These are phyloP conservation scores for Wickerhamiella hasegawae DNA, from an alignment of 805 yeast genomes.

Conservation along the genomic window DNA sequence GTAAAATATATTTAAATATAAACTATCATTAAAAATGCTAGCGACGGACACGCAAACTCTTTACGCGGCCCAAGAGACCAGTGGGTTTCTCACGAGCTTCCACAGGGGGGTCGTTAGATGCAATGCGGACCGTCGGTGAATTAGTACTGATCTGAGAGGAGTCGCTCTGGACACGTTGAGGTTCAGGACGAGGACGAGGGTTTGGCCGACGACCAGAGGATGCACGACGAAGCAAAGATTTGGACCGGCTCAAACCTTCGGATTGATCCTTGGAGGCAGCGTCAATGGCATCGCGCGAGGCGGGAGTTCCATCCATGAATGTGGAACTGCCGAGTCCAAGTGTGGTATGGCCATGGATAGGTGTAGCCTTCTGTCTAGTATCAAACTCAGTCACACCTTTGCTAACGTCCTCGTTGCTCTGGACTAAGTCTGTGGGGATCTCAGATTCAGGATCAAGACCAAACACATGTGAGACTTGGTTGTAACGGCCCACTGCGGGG, in stretches of 20 bases:
- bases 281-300: constrained; percentile 33
- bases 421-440: no score
- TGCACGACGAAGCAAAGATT: neutral
- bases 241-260: neutral
- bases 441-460: constrained; percentile 32
- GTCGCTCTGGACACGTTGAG: neutral
- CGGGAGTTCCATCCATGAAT: constrained; percentile 93
- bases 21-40: neutral
- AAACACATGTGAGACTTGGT: constrained; percentile 54
- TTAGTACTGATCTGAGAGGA: no score
- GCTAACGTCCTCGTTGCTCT: constrained; percentile 6
- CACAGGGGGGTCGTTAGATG: no score
- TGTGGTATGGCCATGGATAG: constrained; percentile 75
- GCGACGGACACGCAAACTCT: constrained; percentile 56
- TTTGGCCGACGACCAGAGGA: neutral
- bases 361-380: constrained; percentile 46
- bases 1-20: neutral
- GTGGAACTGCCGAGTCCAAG: constrained; percentile 86
- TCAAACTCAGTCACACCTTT: constrained; percentile 33
- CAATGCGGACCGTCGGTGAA: no score
- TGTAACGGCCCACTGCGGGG: constrained; percentile 23
- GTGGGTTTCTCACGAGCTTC: constrained; percentile 16
- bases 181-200: neutral
- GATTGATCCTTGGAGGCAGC: constrained; percentile 17
- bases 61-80: constrained; percentile 64